Base-by-base conservation (phyloP, 345 rosid species). In the Eucalyptus pauciflora region DNA sequence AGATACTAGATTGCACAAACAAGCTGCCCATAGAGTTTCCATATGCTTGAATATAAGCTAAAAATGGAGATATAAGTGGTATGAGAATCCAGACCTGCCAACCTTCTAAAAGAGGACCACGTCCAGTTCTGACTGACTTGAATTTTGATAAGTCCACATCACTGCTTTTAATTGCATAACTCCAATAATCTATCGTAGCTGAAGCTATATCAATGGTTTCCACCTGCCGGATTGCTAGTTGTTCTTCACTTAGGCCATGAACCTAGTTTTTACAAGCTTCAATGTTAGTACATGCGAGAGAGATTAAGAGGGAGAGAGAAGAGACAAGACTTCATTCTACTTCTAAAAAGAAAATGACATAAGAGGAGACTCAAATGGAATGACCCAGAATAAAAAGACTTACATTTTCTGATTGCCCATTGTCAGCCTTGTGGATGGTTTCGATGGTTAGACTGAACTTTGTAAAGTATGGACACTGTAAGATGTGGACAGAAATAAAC, bases 401-500 rank as follows among this genome's bases (percentile, higher is more conserved):
- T 89, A 95, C 97, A 92, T 95, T 94, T 88, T 94, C 96, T 43
- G 94, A 93, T 22, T 86, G 91, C 80, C 95, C 96, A 43, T 92
- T 94, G 87, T 95, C 97, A 80, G 94, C 93, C 90, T 50, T 92
- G 88, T 95, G 95, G 87, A 95, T 56, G 17, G 97, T 95, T 88
- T 95, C 96, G 86, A 95, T 88, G 60, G 95, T 94, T 45, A 95
- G 93, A 90, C 91, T 89, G 88, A 94, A 95, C 88, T 94, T 94
- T 88, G 94, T 90, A 89, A 95, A 95, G 90, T 94, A 94, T 48
- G 97, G 96, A 46, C 97, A 95, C 97, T 95, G 94, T 91, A 94
- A 90, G 67, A 90, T 45, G 51, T 15, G 48, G 89, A 90, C 87
- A 90, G 20, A 29, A 50, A 87, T 91, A 17, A 87, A 88, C 15